phyloP scores from a whole-genome alignment of 176 grass and related monocot species.

The Zoysia japonica region DNA sequence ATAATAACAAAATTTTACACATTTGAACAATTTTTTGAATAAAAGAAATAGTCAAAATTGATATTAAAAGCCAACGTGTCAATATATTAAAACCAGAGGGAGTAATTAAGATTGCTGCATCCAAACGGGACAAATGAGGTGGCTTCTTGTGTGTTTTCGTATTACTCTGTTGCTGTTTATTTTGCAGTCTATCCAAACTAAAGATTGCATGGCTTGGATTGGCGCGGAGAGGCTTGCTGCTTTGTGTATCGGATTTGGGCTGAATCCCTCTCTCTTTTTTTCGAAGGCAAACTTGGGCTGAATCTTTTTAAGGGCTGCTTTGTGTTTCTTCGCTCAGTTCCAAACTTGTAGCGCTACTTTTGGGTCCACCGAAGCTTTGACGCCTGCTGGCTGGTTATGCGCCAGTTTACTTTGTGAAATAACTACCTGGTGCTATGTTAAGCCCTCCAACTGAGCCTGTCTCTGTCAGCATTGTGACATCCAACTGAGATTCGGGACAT shows the following conservation, averaged over 20 bases:
- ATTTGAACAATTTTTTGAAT: too few species aligned
- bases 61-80: too few species aligned
- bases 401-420: not conserved
- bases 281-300: not conserved
- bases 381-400: not conserved
- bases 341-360: not conserved
- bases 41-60: too few species aligned
- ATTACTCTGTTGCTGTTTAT: not conserved
- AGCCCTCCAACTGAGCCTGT: not conserved
- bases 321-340: not conserved
- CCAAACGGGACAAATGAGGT: too few species aligned
- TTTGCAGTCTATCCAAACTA: too few species aligned
- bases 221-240: not conserved
- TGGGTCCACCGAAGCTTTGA: not conserved
- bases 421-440: not conserved
- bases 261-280: not conserved
- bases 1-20: too few species aligned
- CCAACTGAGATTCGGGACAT: not conserved
- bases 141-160: too few species aligned
- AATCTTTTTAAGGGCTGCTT: not conserved
- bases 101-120: too few species aligned
- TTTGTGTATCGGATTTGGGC: not conserved
- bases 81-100: too few species aligned
- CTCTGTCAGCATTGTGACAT: not conserved
- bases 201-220: not conserved